Evolutionary conservation across 2,329 filamentous ascomycete species (phyloP).

Genomic region (Calonectria crousiana): DNA sequence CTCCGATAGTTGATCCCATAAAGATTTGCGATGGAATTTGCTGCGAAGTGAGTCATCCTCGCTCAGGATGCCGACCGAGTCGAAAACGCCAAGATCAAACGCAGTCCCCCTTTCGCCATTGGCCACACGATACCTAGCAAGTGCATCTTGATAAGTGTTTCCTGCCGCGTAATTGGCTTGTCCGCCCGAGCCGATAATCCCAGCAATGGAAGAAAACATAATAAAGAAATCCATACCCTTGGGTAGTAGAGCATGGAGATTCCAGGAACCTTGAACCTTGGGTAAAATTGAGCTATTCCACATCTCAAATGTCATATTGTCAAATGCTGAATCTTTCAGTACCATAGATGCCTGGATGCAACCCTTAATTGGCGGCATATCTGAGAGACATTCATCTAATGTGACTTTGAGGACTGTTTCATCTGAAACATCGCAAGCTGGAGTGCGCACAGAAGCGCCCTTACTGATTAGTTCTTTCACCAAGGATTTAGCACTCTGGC

Average conservation of each 20-base stretch:
- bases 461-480: background rate
- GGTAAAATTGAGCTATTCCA: background rate
- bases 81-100: background rate
- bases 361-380: background rate
- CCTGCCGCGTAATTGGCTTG: background rate
- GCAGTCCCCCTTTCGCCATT: background rate
- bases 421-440: background rate
- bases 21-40: background rate
- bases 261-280: background rate
- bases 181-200: background rate
- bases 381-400: background rate
- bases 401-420: background rate
- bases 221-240: background rate
- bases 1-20: background rate
- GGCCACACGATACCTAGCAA: background rate
- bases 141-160: background rate
- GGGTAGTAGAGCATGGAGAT: background rate
- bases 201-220: background rate
- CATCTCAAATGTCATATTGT: background rate
- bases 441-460: background rate
- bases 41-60: background rate
- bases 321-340: background rate
- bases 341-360: slow-evolving; percentile 1
- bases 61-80: background rate
- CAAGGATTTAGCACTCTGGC: background rate